phyloP scores from a whole-genome alignment of 768 basidiomycete genomes.

The Dictyophora rubrovolvata region DNA sequence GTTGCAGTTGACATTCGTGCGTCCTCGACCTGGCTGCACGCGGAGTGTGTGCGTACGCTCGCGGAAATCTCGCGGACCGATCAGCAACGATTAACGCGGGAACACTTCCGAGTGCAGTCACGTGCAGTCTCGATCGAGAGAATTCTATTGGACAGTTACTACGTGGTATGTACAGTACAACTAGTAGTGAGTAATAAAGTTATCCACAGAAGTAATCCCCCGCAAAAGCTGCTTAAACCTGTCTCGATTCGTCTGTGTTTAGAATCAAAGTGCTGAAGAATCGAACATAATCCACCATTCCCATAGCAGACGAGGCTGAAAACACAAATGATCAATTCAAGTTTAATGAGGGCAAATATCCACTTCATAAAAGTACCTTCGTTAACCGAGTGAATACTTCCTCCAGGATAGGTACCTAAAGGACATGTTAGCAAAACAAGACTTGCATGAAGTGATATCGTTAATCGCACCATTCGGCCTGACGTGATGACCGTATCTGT shows the following conservation, averaged over 20 bases:
- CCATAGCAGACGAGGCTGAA: neutral
- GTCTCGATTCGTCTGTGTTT: slow-evolving; percentile 48
- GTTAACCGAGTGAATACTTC: slow-evolving; percentile 4
- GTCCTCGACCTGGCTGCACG: neutral
- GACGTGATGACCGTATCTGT: neutral
- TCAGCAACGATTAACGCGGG: no score
- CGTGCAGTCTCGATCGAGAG: neutral
- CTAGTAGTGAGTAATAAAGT: neutral
- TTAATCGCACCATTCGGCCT: neutral
- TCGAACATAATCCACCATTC: neutral
- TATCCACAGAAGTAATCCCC: no score
- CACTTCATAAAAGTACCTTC: neutral
- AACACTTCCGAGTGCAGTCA: neutral
- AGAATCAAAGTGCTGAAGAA: slow-evolving; percentile 59
- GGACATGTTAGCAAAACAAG: neutral
- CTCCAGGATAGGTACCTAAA: slow-evolving; percentile 1
- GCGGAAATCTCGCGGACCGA: slow-evolving; percentile 4
- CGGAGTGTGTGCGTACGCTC: neutral
- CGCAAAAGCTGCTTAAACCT: slow-evolving; percentile 2
- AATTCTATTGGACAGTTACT: neutral
- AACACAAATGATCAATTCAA: neutral
- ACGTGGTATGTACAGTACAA: neutral
- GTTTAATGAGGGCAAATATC: neutral
- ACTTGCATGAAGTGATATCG: neutral
- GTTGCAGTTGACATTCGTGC: neutral